Conservation (phyloP, 2,329 filamentous ascomycete species). For the Monilinia polystroma region DNA sequence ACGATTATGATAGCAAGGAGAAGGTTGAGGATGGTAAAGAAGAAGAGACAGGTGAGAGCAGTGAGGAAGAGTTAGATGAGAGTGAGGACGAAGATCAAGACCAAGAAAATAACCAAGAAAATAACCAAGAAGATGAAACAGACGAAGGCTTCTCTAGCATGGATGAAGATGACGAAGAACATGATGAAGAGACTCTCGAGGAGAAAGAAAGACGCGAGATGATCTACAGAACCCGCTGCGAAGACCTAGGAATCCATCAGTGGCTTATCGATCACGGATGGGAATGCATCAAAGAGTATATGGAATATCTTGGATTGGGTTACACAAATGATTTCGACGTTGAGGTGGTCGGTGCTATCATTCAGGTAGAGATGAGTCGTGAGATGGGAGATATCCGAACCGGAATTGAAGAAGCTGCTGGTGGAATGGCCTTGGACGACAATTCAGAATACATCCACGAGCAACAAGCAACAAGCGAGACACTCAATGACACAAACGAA, state of each 20-base stretch:
- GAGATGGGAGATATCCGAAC: background rate
- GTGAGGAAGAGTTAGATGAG: background rate
- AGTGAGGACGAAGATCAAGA: background rate
- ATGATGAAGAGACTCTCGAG: background rate
- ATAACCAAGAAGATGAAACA: too few species aligned
- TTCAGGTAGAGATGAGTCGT: background rate
- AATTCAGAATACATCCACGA: background rate
- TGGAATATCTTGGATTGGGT: background rate
- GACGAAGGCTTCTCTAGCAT: background rate
- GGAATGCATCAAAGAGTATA: conserved; percentile 2
- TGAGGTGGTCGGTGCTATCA: background rate
- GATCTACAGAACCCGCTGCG: background rate
- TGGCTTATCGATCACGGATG: background rate
- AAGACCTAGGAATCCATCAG: conserved; percentile 6
- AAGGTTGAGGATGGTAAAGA: background rate
- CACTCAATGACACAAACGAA: background rate
- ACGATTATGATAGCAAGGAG: background rate
- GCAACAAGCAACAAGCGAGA: background rate
- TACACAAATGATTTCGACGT: background rate
- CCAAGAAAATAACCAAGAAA: background rate
- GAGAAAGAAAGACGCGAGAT: background rate
- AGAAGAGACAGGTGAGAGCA: background rate
- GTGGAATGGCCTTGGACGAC: background rate
- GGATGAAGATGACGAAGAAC: background rate
- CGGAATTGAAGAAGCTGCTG: background rate